Base-by-base conservation (phyloP, 345 rosid genomes). In the Nasturtium officinale region DNA sequence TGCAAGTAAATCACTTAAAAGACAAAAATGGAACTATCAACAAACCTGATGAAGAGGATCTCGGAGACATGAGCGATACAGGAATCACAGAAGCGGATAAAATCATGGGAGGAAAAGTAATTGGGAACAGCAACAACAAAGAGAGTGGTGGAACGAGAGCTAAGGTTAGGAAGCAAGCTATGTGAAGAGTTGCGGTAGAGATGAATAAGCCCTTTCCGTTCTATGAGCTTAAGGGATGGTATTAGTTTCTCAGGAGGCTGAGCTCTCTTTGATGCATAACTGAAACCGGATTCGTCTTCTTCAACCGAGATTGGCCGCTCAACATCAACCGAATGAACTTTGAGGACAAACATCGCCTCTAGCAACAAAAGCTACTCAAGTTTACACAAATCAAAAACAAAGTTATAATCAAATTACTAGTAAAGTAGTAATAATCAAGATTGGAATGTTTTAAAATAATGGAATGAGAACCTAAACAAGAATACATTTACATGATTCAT, bases 121-220 rank as follows among this genome's bases (percentile, higher is more conserved):
- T 87, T 90, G 11, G 97, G 98, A 76, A 88, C 87, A 55, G 92
- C 94, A 42, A 88, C 92, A 48, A 91, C 89, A 79, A 90, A 90
- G 76, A 90, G 96, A 64, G 83, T 77, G 57, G 85, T 79, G 64
- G 96, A 89, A 55, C 82, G 84, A 46, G 90, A 84, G 85, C 58
- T 83, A 79, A 90, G 87, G 77, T 74, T 90, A 9, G 95, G 84
- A 17, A 86, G 90, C 5, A 92, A 89, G 73, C 83, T 83, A 46
- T 79, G 87, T 10, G 89, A 80, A 4, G 85, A 72, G 47, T 79
- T 79, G 15, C 98, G 89, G 58, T 86, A 87, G 35, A 95, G 83
- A 76, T 90, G 89, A n/a, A 84, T 84, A 16, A 85, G 77, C 48
- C 98, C 99, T 81, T 94, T 85, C 57, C 90, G 80, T 61, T 90